phyloP scores from a whole-genome alignment of 129 eudicot species.

The Smallanthus sonchifolius region DNA sequence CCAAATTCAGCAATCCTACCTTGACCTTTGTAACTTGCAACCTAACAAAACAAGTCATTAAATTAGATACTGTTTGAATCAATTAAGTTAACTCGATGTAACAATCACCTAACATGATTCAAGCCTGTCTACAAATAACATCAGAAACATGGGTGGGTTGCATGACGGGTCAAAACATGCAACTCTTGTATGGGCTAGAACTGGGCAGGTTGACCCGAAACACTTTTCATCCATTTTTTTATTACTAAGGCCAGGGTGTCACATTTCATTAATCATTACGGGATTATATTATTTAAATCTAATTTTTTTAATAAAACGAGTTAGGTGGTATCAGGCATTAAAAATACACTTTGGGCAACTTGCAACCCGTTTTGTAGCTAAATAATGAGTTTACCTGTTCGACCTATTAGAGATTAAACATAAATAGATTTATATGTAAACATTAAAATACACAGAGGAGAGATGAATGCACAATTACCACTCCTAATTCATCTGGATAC shows the following conservation, averaged over 20 bases:
- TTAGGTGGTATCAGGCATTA: background rate
- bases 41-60: constrained; percentile 38
- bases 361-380: background rate
- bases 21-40: constrained; percentile 85
- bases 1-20: constrained; percentile 97
- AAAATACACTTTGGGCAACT: background rate
- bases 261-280: background rate
- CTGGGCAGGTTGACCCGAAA: background rate
- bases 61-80: background rate
- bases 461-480: constrained; percentile 45
- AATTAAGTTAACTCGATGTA: background rate
- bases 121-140: background rate
- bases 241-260: background rate
- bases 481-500: constrained; percentile 96
- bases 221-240: background rate
- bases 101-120: background rate
- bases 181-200: background rate
- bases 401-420: background rate
- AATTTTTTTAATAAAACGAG: background rate
- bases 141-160: background rate
- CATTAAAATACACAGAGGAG: background rate
- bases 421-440: background rate
- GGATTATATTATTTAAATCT: background rate
- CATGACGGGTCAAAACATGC: background rate
- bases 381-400: background rate